Conservation (phyloP, 2,329 filamentous ascomycete genomes). For the Colletotrichum caudatum region DNA sequence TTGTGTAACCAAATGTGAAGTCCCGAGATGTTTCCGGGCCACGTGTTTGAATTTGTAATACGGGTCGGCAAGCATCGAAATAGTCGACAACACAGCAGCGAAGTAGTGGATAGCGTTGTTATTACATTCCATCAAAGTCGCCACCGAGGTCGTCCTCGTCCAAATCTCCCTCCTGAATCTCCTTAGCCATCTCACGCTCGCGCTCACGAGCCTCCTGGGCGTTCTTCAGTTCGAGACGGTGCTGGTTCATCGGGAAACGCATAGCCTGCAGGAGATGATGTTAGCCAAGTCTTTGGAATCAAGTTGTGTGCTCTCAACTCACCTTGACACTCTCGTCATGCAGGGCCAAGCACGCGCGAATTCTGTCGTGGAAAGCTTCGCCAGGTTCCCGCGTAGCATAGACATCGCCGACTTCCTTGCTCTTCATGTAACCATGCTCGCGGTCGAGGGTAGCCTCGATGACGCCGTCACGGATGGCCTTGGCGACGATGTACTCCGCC, state of each 20-base stretch:
- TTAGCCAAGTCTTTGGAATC: slow-evolving; percentile 45
- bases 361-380: slow-evolving; percentile 97
- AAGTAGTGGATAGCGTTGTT: slow-evolving; percentile 45
- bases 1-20: slow-evolving; percentile 22
- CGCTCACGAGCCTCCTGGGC: slow-evolving; percentile 97
- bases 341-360: slow-evolving; percentile 88
- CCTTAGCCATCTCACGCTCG: slow-evolving; percentile 96
- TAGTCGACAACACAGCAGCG: slow-evolving; percentile 35
- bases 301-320: slow-evolving; percentile 42
- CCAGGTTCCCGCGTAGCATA: slow-evolving; percentile 96
- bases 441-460: slow-evolving; percentile 96
- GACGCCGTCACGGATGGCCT: slow-evolving; percentile 96
- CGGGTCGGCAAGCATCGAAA: slow-evolving; percentile 13
- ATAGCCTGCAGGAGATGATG: slow-evolving; percentile 74
- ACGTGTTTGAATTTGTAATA: slow-evolving; percentile 20
- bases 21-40: slow-evolving; percentile 18
- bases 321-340: slow-evolving; percentile 99
- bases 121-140: slow-evolving; percentile 95
- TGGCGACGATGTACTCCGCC: slow-evolving; percentile 98
- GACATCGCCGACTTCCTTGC: slow-evolving; percentile 94
- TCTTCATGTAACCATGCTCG: slow-evolving; percentile 98
- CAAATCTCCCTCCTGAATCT: slow-evolving; percentile 97
- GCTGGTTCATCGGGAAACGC: slow-evolving; percentile 99
- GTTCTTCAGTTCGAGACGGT: slow-evolving; percentile 96
- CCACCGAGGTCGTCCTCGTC: slow-evolving; percentile 96